Evolutionary conservation across 1,284 basidiomycete genomes (phyloP), one percentile per base, ranked within the genome.

Genomic region (Sanghuangporus sanghuang): DNA sequence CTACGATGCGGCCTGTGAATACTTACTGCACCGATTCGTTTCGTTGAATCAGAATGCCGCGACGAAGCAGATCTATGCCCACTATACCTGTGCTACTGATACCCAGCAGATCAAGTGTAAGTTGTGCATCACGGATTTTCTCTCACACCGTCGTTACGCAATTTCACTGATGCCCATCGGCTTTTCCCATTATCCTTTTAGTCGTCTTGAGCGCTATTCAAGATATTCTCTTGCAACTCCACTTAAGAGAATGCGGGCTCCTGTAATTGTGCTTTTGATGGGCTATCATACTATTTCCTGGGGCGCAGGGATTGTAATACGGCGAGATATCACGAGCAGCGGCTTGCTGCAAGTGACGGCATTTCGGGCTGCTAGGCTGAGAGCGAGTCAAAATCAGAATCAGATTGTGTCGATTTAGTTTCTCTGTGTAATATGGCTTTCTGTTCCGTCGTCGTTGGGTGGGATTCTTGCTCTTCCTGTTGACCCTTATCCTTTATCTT

Each of bases 21-120:
- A 93, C 74, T 81, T 95, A 63, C 78, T 95, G 48, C 90, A 94
- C 72, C 87, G 90, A 55, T 96, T 96, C 74, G 91, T 95, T 18
- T 85, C 84, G 21, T 81, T 95, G 64, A 95, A 95, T 75, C 92
- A 95, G 77, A 92, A 88, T 69, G 89, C 92, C 0, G 86, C 89
- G 54, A 91, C 88, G 59, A 93, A 93, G 76, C 90, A 93, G 76
- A 92, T 92, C 67, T 92, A 93, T 70, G 92, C 92, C 6, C 92
- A 94, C 71, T 94, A 93, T 75, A 94, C 92, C 6, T 94, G 92
- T 76, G 92, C 92, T 36, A 94, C 92, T 36, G 92, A 94, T 75
- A 94, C 92, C 38, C 88, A 92, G 68, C 92, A 94, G 78, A 93
- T 93, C 73, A 92, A 90, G 76, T 93, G 90, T 92, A 73, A 65